Conservation (phyloP, 345 rosid species). For the Gossypium mustelinum region DNA sequence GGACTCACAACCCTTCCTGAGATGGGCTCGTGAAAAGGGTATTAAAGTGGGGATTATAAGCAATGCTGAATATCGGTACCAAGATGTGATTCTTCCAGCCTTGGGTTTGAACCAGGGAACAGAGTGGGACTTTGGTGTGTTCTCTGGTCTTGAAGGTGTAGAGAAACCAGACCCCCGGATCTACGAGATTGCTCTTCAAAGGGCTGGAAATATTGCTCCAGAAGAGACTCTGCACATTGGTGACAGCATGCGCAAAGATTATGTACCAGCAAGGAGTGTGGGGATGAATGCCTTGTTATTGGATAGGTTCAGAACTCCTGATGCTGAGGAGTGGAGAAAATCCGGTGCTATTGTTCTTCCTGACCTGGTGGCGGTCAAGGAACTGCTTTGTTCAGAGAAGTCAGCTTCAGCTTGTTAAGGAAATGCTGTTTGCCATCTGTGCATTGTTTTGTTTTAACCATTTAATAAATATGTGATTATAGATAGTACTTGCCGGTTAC, state of each 20-base stretch:
- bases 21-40: conserved; percentile 9
- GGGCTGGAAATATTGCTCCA: background rate
- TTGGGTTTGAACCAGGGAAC: background rate
- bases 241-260: conserved; percentile 9
- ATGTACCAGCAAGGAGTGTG: background rate
- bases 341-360: conserved; percentile 82
- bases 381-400: conserved; percentile 50
- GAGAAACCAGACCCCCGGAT: conserved; percentile 1
- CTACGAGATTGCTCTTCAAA: background rate
- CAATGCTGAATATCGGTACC: background rate
- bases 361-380: conserved; percentile 61
- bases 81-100: background rate
- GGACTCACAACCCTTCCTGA: conserved; percentile 2
- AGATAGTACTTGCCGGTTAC: background rate
- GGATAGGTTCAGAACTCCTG: conserved; percentile 84
- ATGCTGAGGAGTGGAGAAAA: conserved; percentile 75
- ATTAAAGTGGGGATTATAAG: background rate
- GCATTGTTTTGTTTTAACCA: background rate
- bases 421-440: background rate
- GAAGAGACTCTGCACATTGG: background rate
- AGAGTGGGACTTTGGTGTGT: conserved; percentile 8
- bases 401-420: conserved; percentile 21
- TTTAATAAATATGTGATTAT: conserved; percentile 4
- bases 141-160: conserved; percentile 5
- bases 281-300: conserved; percentile 4